Conservation (phyloP, 2,329 filamentous ascomycete genomes). For the Fusarium piperis region DNA sequence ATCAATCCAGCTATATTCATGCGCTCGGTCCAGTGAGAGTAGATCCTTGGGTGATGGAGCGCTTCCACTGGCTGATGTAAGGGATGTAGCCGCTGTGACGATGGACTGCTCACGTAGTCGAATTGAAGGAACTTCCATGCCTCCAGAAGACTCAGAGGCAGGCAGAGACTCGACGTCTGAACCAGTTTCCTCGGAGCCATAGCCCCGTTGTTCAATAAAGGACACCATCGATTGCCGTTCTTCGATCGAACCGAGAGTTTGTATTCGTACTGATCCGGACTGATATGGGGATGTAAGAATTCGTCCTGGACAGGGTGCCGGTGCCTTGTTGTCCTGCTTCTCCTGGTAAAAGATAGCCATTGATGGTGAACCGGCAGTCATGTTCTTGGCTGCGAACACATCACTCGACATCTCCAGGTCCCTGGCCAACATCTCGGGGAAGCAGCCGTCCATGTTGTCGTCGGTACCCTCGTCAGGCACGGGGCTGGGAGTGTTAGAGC, state of each 20-base stretch:
- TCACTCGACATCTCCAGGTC: conserved; percentile 61
- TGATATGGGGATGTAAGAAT: conserved; percentile 42
- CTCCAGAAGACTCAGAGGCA: conserved; percentile 45
- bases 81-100: conserved; percentile 49
- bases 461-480: conserved; percentile 40
- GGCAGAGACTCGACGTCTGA: conserved; percentile 49
- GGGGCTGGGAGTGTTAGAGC: conserved; percentile 35
- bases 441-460: conserved; percentile 52
- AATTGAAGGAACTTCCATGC: conserved; percentile 46
- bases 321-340: conserved; percentile 18
- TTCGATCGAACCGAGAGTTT: conserved; percentile 48
- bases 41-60: conserved; percentile 41
- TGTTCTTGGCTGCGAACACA: conserved; percentile 60
- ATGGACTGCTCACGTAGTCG: conserved; percentile 49
- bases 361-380: conserved; percentile 62
- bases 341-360: conserved; percentile 48
- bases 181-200: conserved; percentile 32
- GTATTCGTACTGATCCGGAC: conserved; percentile 44
- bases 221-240: conserved; percentile 50
- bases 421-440: conserved; percentile 65
- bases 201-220: conserved; percentile 42
- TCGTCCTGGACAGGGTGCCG: conserved; percentile 29
- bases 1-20: conserved; percentile 51
- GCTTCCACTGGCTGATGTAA: conserved; percentile 44
- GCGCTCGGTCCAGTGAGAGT: conserved; percentile 26